Evolutionary conservation across 768 basidiomycete species (phyloP), one percentile per base, ranked within the genome.

Genomic region (Leccinum variicolor): DNA sequence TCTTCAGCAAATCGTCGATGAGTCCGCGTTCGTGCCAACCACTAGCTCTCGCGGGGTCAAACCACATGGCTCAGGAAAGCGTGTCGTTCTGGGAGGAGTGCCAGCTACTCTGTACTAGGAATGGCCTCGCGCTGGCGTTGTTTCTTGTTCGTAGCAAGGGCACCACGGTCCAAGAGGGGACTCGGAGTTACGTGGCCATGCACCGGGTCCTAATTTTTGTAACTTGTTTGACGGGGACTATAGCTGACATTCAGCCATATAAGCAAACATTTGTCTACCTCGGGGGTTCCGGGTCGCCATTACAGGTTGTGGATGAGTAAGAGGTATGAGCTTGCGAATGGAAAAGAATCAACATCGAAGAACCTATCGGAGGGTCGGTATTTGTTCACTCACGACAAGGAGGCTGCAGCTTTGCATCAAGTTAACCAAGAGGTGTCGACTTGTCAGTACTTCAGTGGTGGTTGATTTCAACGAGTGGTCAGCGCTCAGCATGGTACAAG

Each of bases 401-500:
- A 66, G 65, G 69, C 69, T 45, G 62, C 31, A 63, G 57, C 61
- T 70, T 71, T 70, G 78, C 64, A 76, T 72, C 83, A 84, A 70
- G 81, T 92, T 86, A 85, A 90, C 89, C 90, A 91, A 90, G 89
- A 92, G 90, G 89, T 90, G 88, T 90, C 29, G 29, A 29, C 29
- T 29, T 9, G n/a, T n/a, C n/a, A n/a, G n/a, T n/a, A n/a, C n/a
- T n/a, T 10, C 89, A 92, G 83, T 81, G 55, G 68, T 74, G 79
- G 80, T 80, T 83, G 86, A 74, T 66, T 68, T 69, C 88, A 89
- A 91, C 89, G 81, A 28, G 26, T 28, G 26, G 23, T 23, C 23
- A 23, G 23, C n/a, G n/a, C 26, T 28, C 26, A 28, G 26, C 26
- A 28, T 28, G 1, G 26, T 28, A 28, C 8, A 28, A 28, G 28